Evolutionary conservation across 2,329 filamentous ascomycete genomes (phyloP), one percentile per base, ranked within the genome.

Genomic region (Hypoxylon sp.): DNA sequence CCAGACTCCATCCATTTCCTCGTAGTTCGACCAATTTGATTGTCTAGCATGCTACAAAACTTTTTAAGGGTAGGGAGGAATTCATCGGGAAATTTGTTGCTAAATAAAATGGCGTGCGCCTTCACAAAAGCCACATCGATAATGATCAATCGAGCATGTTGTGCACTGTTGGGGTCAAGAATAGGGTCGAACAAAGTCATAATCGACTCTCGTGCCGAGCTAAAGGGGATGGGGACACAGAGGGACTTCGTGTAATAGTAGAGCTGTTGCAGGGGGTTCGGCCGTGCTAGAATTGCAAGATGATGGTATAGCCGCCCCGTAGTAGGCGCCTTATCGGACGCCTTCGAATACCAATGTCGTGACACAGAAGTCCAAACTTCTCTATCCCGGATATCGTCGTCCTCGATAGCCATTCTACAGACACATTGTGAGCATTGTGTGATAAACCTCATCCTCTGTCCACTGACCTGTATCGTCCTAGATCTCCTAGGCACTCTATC

Each of bases 401-500:
- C 92, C 77, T 98, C 94, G 48, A 98, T 94, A 0, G 94, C 94
- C 94, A 98, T 98, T 0, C 91, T 85, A 74, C 67, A 75, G 64
- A 62, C 3, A 5, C 46, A 46, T 17, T 11, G 46, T 71, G 22
- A 69, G 64, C 19, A 55, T 39, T n/a, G n/a, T 59, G 46, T 22
- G 29, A 47, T 44, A 13, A 17, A 24, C 5, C 4, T 29, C 14
- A 3, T 31, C 10, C 8, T 22, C 17, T 42, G 17, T 24, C 6
- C 13, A 72, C 73, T 65, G 55, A 77, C 68, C 86, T 78, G 48
- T 97, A 98, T 19, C 94, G 85, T 0, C 91, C 92, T 0, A 98
- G 80, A 75, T 98, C 94, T 0, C 95, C 95, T 0, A 98, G 82
- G 58, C 94, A 98, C 72, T 98, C 95, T 8, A 97, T 93, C 95